Evolutionary conservation across 805 yeast species (phyloP).

Genomic region (Sugiyamaella mastotermitis): DNA sequence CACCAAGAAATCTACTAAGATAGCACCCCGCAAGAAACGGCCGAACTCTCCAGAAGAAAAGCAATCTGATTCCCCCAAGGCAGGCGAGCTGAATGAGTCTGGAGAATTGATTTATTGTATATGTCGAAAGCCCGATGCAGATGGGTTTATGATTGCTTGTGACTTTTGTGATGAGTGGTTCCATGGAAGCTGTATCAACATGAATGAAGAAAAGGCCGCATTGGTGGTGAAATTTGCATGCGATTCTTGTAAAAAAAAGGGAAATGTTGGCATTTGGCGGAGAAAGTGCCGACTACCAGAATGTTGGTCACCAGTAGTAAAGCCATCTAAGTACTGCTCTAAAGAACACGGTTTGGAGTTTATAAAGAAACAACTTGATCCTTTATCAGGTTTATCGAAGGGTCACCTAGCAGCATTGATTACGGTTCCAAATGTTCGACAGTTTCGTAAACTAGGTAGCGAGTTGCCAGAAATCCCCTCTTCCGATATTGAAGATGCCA

Average conservation of each 20-base stretch:
- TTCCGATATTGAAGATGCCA: neutral
- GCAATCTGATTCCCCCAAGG: too few species aligned
- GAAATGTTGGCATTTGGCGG: conserved; percentile 54
- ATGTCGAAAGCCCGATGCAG: conserved; percentile 73
- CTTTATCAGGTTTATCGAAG: conserved; percentile 11
- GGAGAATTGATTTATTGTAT: conserved; percentile 48
- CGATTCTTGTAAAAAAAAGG: conserved; percentile 46
- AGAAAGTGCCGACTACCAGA: conserved; percentile 58
- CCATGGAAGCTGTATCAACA: conserved; percentile 71
- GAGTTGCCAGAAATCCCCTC: conserved; percentile 3
- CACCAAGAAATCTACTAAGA: too few species aligned
- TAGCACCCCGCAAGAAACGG: too few species aligned
- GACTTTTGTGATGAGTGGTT: conserved; percentile 96
- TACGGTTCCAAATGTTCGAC: conserved; percentile 5
- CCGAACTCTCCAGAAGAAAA: too few species aligned
- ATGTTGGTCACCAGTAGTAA: conserved; percentile 51
- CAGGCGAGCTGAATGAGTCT: too few species aligned
- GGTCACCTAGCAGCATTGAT: conserved; percentile 14
- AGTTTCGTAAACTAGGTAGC: conserved; percentile 13
- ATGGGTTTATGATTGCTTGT: conserved; percentile 86
- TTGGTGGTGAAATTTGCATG: conserved; percentile 66
- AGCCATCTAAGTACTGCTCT: conserved; percentile 62
- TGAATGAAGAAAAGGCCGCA: conserved; percentile 44
- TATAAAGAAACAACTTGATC: conserved; percentile 11
- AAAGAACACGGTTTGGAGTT: conserved; percentile 59